Evolutionary conservation across 2,329 filamentous ascomycete species (phyloP).

Genomic region (Nemania diffusa): DNA sequence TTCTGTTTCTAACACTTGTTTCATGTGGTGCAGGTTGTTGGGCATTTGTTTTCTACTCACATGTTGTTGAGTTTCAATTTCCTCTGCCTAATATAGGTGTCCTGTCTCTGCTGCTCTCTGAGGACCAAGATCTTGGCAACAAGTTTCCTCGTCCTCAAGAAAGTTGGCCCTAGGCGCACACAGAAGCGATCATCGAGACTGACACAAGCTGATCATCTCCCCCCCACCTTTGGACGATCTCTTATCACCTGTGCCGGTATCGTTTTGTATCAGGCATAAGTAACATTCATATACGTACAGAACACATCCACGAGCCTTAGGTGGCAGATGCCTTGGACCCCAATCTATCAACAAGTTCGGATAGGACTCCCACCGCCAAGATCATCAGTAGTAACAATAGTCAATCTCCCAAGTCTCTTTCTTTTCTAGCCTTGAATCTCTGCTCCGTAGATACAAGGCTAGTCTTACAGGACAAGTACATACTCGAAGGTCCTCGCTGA

Average conservation of each 20-base stretch:
- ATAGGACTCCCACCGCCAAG: background rate
- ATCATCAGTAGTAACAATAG: background rate
- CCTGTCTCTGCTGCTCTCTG: background rate
- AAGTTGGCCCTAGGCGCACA: conserved; percentile 12
- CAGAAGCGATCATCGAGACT: conserved; percentile 29
- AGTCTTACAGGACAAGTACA: background rate
- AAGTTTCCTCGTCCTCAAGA: conserved; percentile 3
- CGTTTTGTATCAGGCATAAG: conserved; percentile 24
- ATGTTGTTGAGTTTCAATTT: background rate
- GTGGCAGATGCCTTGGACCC: background rate
- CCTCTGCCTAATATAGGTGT: background rate
- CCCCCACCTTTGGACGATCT: conserved; percentile 31
- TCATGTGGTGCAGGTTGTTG: background rate
- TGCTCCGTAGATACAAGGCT: background rate
- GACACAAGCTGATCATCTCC: conserved; percentile 23
- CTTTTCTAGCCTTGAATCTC: background rate
- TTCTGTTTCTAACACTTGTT: conserved; percentile 2
- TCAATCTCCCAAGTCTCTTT: background rate
- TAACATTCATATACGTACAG: conserved; percentile 12
- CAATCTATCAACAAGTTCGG: background rate
- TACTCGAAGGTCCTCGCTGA: background rate
- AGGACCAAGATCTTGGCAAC: background rate
- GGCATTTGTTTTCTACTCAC: background rate
- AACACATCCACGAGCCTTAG: conserved; percentile 6
- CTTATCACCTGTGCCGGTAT: conserved; percentile 30